Evolutionary conservation across 345 rosid species (phyloP).

Genomic region (Citrus medica): DNA sequence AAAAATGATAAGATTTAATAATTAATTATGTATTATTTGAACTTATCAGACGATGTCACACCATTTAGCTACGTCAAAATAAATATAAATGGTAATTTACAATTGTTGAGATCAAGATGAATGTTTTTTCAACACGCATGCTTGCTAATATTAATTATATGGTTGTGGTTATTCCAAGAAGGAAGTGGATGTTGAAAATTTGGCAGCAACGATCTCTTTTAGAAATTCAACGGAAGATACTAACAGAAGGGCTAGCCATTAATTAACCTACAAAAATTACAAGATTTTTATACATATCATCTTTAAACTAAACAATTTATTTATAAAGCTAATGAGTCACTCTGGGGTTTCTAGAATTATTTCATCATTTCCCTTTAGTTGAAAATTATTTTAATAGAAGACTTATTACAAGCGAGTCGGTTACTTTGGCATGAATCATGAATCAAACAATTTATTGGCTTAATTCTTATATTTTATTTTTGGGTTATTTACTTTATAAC

Average conservation of each 20-base stretch:
- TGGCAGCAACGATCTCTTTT: background rate
- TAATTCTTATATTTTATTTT: background rate
- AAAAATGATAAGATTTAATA: no score
- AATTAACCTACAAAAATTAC: no score
- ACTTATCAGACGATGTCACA: no score
- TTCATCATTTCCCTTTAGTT: background rate
- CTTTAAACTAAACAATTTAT: no score
- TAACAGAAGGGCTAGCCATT: background rate
- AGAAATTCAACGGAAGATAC: background rate
- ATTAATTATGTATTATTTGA: no score
- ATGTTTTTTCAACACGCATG: conserved; percentile 4
- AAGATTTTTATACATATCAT: no score
- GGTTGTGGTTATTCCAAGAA: background rate
- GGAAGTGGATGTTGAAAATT: background rate
- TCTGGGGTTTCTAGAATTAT: background rate
- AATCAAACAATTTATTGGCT: background rate
- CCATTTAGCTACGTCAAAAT: no score
- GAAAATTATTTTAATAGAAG: background rate
- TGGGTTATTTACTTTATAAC: no score
- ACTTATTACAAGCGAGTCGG: no score
- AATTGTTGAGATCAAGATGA: background rate
- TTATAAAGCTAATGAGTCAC: no score
- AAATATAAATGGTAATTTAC: no score
- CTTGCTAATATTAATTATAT: background rate
- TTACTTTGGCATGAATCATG: no score